Percentiles rank a stretch among this genome's conserved stretches.
These are phyloP conservation scores for Candida suzukii DNA, from an alignment of 805 yeast species.

Conservation along the genomic window DNA sequence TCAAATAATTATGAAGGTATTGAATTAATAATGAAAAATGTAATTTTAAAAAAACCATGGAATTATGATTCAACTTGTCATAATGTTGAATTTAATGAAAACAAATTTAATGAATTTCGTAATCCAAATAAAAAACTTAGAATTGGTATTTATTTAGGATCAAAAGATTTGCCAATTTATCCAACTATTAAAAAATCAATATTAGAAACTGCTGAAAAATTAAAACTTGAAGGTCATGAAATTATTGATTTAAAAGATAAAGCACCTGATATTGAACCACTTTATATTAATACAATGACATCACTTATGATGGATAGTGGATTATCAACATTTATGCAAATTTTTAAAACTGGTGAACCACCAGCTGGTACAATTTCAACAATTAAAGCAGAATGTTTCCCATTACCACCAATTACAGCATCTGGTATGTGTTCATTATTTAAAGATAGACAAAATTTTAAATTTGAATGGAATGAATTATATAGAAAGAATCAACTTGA, in stretches of 20 bases:
- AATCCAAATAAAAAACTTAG: slow-evolving; percentile 27
- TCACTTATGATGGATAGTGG: slow-evolving; percentile 44
- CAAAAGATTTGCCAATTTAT: slow-evolving; percentile 41
- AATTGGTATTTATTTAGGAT: slow-evolving; percentile 41
- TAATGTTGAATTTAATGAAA: slow-evolving; percentile 24
- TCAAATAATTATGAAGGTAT: slow-evolving; percentile 41
- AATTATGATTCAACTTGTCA: slow-evolving; percentile 47
- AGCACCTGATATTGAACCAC: slow-evolving; percentile 45
- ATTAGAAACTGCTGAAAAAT: slow-evolving; percentile 40
- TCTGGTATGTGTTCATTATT: neutral
- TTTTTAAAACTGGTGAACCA: slow-evolving; percentile 63
- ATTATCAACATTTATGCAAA: slow-evolving; percentile 55
- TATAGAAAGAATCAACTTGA: slow-evolving; percentile 6
- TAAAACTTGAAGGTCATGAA: slow-evolving; percentile 47
- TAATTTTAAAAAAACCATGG: slow-evolving; percentile 50
- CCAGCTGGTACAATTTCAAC: too few species aligned
- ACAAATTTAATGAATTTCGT: too few species aligned
- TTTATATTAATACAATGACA: slow-evolving; percentile 48
- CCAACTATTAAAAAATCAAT: slow-evolving; percentile 39
- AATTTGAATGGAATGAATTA: slow-evolving; percentile 4
- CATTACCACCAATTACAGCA: slow-evolving; percentile 4
- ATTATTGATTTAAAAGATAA: too few species aligned
- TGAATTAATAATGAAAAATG: slow-evolving; percentile 37
- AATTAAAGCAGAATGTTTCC: slow-evolving; percentile 1
- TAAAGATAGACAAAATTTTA: neutral